These are phyloP conservation scores for Vickermania ingenoplastis DNA, from an alignment of 208 protist species.

Conservation along the genomic window DNA sequence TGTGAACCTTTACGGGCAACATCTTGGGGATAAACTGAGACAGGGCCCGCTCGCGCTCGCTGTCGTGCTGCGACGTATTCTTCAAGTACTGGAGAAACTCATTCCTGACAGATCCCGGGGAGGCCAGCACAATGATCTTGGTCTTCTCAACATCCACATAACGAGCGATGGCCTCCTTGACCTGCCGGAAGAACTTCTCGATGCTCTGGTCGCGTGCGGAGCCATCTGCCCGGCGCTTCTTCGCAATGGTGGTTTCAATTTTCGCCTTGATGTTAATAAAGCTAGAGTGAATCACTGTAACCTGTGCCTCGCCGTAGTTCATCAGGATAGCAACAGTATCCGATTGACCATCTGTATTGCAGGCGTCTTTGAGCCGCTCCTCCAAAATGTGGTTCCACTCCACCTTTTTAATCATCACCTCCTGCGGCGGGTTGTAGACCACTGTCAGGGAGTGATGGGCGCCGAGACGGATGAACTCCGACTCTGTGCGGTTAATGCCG, in stretches of 20 bases:
- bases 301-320: constrained; percentile 87
- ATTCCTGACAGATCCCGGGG: constrained; percentile 90
- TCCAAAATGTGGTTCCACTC: constrained; percentile 83
- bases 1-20: constrained; percentile 79
- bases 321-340: constrained; percentile 94
- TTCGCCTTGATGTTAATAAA: constrained; percentile 90
- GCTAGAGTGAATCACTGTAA: constrained; percentile 88
- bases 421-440: constrained; percentile 68
- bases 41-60: constrained; percentile 48
- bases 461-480: constrained; percentile 86
- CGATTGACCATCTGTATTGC: constrained; percentile 48
- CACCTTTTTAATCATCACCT: constrained; percentile 88
- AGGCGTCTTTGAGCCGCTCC: constrained; percentile 59
- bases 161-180: constrained; percentile 76
- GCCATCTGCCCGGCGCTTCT: constrained; percentile 77
- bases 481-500: constrained; percentile 85
- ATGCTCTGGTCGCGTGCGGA: constrained; percentile 84
- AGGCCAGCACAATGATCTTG: constrained; percentile 92
- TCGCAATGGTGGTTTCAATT: constrained; percentile 80
- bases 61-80: constrained; percentile 21
- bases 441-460: constrained; percentile 91
- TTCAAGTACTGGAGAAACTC: constrained; percentile 68
- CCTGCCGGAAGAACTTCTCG: constrained; percentile 88
- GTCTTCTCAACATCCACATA: constrained; percentile 92
- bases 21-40: constrained; percentile 87